phyloP scores from a whole-genome alignment of 1,139 yeast genomes.

The Eremothecium coryli region DNA sequence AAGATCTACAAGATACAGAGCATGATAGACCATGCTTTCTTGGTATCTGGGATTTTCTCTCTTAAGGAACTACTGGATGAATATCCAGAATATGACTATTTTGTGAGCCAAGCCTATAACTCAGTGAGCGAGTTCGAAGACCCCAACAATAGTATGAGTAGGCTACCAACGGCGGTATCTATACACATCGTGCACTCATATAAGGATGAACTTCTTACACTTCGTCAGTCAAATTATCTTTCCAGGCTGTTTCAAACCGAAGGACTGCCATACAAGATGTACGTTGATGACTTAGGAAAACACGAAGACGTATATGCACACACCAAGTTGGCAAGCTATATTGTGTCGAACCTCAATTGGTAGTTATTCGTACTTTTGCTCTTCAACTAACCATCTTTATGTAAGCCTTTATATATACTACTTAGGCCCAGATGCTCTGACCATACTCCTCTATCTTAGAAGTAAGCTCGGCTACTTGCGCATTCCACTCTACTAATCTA shows the following conservation, averaged over 20 bases:
- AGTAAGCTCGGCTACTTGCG: constrained; percentile 59
- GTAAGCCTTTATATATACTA: background rate
- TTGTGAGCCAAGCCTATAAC: constrained; percentile 37
- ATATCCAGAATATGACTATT: constrained; percentile 36
- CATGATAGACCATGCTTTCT: constrained; percentile 13
- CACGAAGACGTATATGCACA: constrained; percentile 28
- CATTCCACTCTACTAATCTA: constrained; percentile 70
- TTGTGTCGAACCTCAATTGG: constrained; percentile 9
- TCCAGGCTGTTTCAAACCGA: constrained; percentile 11
- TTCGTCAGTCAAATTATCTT: constrained; percentile 24
- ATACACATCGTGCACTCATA: constrained; percentile 27
- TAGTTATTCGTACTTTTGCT: background rate
- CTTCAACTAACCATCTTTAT: background rate
- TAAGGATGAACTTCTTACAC: constrained; percentile 26
- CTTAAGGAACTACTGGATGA: constrained; percentile 34
- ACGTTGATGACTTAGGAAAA: constrained; percentile 21
- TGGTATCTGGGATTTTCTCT: constrained; percentile 44
- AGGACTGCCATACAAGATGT: constrained; percentile 13
- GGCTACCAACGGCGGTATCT: constrained; percentile 6
- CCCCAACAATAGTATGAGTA: constrained; percentile 7
- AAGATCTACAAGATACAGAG: background rate
- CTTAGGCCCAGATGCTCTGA: constrained; percentile 48
- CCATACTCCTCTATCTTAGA: constrained; percentile 50
- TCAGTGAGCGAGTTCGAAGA: constrained; percentile 15
- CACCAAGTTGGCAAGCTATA: constrained; percentile 20